These are phyloP conservation scores for Effrenium voratum DNA, from an alignment of 73 alveolate genomes.

Conservation along the genomic window DNA sequence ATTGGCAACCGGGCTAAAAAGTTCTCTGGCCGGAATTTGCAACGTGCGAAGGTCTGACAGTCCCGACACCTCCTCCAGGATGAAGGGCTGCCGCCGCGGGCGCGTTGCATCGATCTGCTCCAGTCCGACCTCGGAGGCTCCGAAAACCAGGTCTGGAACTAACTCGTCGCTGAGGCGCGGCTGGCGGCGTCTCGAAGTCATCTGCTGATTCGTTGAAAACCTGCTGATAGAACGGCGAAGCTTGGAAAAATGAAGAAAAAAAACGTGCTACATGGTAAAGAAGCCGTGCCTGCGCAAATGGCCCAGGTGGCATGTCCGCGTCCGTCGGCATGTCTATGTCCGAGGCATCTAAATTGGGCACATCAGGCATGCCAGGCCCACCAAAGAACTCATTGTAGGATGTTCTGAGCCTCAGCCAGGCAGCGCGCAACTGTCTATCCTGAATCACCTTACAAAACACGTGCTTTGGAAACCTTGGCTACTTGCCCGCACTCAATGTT, in stretches of 20 bases:
- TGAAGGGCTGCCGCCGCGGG: not conserved
- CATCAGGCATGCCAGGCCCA: not conserved
- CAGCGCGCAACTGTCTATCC: too few relatives aligned
- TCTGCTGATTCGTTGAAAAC: conserved; percentile 20
- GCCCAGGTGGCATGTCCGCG: not conserved
- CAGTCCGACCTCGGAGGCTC: not conserved
- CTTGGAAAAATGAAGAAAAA: not conserved
- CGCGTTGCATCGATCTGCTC: conserved; percentile 18
- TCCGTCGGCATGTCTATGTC: not conserved
- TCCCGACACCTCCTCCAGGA: conserved; percentile 46
- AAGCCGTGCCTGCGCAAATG: not conserved
- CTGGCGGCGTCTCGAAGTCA: conserved; percentile 24
- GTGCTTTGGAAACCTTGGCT: too few relatives aligned
- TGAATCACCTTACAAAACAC: too few relatives aligned
- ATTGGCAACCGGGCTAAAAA: too few relatives aligned
- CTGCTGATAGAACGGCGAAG: not conserved
- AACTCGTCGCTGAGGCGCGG: not conserved
- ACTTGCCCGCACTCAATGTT: too few relatives aligned
- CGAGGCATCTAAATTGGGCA: not conserved
- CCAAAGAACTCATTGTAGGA: not conserved
- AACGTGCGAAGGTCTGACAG: too few relatives aligned
- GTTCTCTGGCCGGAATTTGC: too few relatives aligned
- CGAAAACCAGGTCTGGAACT: too few relatives aligned
- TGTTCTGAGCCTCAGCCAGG: not conserved
- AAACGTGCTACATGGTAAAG: not conserved